These are phyloP conservation scores for Rhodomyrtus psidioides DNA, from an alignment of 441 rosid species.

Conservation along the genomic window DNA sequence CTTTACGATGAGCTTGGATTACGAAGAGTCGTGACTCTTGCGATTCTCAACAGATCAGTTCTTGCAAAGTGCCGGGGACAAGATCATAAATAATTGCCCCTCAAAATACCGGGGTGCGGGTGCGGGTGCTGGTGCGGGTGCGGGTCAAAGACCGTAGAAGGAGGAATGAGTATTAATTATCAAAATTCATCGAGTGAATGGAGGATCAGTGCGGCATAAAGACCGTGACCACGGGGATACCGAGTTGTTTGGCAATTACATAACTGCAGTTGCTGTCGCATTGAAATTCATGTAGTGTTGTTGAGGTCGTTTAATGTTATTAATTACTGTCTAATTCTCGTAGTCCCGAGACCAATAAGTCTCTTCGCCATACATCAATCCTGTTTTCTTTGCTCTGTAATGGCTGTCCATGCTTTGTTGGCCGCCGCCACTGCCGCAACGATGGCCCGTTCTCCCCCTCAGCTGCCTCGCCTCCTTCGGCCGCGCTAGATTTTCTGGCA, in stretches of 20 bases:
- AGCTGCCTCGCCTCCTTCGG: too few species aligned
- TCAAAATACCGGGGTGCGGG: fast-evolving
- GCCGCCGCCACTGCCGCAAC: too few species aligned
- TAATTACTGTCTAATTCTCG: neutral
- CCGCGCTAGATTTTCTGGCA: too few species aligned
- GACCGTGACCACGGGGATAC: neutral
- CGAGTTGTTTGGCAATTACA: neutral
- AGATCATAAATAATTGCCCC: neutral
- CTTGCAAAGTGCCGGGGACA: neutral
- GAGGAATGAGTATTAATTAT: fast-evolving
- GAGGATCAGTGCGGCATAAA: neutral
- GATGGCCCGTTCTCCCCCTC: too few species aligned
- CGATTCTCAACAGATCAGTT: too few species aligned
- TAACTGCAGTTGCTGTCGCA: neutral
- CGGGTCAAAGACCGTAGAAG: fast-evolving
- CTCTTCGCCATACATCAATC: too few species aligned
- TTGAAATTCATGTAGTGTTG: neutral
- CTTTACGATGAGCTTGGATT: too few species aligned
- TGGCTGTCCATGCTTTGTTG: too few species aligned
- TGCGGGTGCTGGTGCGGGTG: too few species aligned
- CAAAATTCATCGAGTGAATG: neutral
- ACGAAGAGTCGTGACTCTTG: too few species aligned
- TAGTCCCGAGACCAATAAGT: neutral
- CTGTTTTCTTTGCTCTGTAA: too few species aligned
- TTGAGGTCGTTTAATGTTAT: neutral